Base-by-base conservation (phyloP, 306 rosid genomes). In the Castanea sativa region DNA sequence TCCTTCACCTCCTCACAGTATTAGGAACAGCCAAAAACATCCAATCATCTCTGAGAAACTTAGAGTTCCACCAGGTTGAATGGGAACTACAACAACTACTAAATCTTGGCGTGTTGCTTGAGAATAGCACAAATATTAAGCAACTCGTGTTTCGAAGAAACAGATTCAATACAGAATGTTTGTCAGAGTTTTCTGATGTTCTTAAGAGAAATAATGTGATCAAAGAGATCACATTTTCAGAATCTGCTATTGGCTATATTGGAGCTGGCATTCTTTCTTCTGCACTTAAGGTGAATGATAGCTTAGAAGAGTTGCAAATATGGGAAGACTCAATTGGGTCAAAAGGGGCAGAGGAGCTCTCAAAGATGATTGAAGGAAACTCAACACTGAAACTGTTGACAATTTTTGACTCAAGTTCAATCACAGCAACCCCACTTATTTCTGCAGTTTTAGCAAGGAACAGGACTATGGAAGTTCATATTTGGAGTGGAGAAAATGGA, bases 271-370 rank as follows among this genome's bases (percentile, higher is more conserved):
- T 82, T 65, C 85, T 96, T 55, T 96, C 97, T 82, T 90, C 93
- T 55, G 88, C 94, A 74, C 92, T 96, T 56, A 86, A 85, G 85
- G 87, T 77, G 70, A 96, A 93, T 79, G 86, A 89, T 18, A 81
- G 86, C 38, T 83, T 96, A 78, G 99, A 91, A 79, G 97, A 93
- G 85, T 69, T 96, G 9, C 97, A 93, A 78, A 89, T 96, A 77
- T 93, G 98, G 99, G 99, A 93, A 75, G 98, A 96, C 75, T 93
- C 97, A 10, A 90, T 93, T 41, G 98, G 94, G n/a, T 93, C 96
- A n/a, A 90, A 81, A 79, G 99, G 99, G 11, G 89, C 93, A 59
- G 98, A 96, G 76, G 94, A 93, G 73, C 91, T 96, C 58, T 93
- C 98, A 7, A 91, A 91, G 88, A 95, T 93, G 97, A 93, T 91